Base-by-base conservation (phyloP, 2,329 filamentous ascomycete species). In the Cladosporium halotolerans region DNA sequence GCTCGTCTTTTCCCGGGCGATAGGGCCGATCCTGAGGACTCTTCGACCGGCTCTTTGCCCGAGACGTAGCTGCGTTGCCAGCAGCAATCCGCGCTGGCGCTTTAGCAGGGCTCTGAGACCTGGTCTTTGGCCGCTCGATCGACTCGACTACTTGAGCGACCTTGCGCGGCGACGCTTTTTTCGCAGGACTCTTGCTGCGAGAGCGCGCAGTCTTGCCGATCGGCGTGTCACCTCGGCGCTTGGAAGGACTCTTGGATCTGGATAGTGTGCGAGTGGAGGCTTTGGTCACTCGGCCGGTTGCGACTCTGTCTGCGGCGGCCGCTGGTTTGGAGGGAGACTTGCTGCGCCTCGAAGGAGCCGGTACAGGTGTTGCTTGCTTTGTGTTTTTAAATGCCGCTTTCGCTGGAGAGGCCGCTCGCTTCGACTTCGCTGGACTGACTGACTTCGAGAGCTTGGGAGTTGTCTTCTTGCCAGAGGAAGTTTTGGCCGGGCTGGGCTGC, bases 101-200 rank as follows among this genome's bases (percentile, higher is more conserved):
- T 32, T 50, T 50, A n/a, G 46, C 46, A 42, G 46, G 46, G 23
- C 46, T 49, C 46, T 49, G 41, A 7, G 46, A 49, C 19, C 47
- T 34, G 10, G 47, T 50, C 16, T 11, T 50, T 2, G 47, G 16
- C 7, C 18, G 42, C 16, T 18, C 40, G 13, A 38, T 18, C 8
- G n/a, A 14, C 8, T 13, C 36, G 8, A 14, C 13, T 3, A 14
- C n/a, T 3, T 39, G n/a, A 14, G 13, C 4, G 8, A 14, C 11
- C 16, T 14, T 13, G 36, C 36, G n/a, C 10, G n/a, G 8, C 11
- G 36, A 9, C n/a, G 36, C 13, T 47, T 33, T 40, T 19, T 44
- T 50, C 14, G 5, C 39, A 19, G 47, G 39, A 10, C 47, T 50
- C 14, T 50, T 41, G 38, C 38, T 42, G 28, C 47, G 38, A 10